These are phyloP conservation scores for Jasminum sambac DNA, from an alignment of 257 asterid genomes.

Conservation along the genomic window DNA sequence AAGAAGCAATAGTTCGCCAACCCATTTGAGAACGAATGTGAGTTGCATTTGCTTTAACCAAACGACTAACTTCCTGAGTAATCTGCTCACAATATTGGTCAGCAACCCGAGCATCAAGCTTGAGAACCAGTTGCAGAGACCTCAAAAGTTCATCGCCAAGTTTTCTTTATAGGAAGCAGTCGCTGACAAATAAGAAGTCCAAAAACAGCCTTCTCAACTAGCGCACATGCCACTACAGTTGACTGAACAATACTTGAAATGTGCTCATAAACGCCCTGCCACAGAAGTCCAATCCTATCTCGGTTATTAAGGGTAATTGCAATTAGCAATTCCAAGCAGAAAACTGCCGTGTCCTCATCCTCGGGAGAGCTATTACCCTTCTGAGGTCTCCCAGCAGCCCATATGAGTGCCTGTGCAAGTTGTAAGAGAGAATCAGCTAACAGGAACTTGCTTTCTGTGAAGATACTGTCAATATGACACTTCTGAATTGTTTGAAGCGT, in stretches of 20 bases:
- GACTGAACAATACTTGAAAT: conserved; percentile 77
- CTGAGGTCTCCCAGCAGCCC: conserved; percentile 58
- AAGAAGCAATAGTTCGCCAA: conserved; percentile 83
- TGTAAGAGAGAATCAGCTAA: conserved; percentile 81
- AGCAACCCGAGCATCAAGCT: conserved; percentile 95
- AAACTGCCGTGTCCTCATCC: conserved; percentile 73
- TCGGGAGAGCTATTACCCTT: conserved; percentile 55
- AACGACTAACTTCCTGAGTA: conserved; percentile 85
- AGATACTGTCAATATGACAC: conserved; percentile 78
- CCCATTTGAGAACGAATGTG: conserved; percentile 90
- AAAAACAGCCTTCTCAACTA: conserved; percentile 93
- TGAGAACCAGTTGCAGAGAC: conserved; percentile 80
- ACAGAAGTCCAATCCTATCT: conserved; percentile 85
- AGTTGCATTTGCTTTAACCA: conserved; percentile 82
- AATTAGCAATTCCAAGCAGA: conserved; percentile 81
- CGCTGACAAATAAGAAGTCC: conserved; percentile 93
- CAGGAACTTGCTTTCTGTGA: conserved; percentile 87
- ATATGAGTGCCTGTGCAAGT: conserved; percentile 78
- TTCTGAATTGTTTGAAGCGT: conserved; percentile 71
- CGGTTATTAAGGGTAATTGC: conserved; percentile 76
- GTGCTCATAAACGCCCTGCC: conserved; percentile 87
- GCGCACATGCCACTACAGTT: conserved; percentile 76
- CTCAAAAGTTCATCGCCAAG: conserved; percentile 87
- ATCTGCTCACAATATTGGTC: conserved; percentile 93
- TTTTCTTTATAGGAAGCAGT: conserved; percentile 87